Evolutionary conservation across 805 yeast genomes (phyloP).

Genomic region (Scheffersomyces ergatensis): DNA sequence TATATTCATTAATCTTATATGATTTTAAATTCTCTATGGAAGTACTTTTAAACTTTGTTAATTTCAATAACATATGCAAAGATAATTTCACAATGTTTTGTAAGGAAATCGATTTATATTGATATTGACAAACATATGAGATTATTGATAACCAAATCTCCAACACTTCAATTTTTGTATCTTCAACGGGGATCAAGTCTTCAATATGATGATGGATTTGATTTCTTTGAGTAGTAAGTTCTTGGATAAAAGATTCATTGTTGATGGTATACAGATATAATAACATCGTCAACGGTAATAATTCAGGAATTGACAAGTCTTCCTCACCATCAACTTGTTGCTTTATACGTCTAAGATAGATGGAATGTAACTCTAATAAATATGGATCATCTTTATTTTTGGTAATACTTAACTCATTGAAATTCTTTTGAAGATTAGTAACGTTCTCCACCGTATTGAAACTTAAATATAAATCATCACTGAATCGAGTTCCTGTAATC

Average conservation of each 20-base stretch:
- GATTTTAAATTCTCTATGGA: slow-evolving; percentile 8
- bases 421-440: slow-evolving; percentile 13
- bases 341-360: slow-evolving; percentile 11
- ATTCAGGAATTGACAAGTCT: slow-evolving; percentile 11
- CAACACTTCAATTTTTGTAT: slow-evolving; percentile 13
- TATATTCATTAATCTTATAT: slow-evolving; percentile 30
- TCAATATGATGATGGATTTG: slow-evolving; percentile 10
- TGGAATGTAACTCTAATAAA: slow-evolving; percentile 12
- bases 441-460: slow-evolving; percentile 14
- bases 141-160: slow-evolving; percentile 36
- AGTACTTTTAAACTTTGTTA: slow-evolving; percentile 10
- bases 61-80: slow-evolving; percentile 22
- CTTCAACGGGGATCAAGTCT: slow-evolving; percentile 10
- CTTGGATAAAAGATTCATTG: slow-evolving; percentile 13
- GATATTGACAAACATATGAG: slow-evolving; percentile 39
- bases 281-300: slow-evolving; percentile 15
- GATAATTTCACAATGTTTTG: slow-evolving; percentile 24
- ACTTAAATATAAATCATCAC: slow-evolving; percentile 15
- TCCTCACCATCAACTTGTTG: slow-evolving; percentile 6
- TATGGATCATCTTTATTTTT: slow-evolving; percentile 11
- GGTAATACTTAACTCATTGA: slow-evolving; percentile 8
- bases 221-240: slow-evolving; percentile 13
- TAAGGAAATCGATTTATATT: slow-evolving; percentile 24
- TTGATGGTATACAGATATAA: slow-evolving; percentile 10
- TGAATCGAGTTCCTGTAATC: slow-evolving; percentile 23